Base-by-base conservation (phyloP, 768 basidiomycete genomes). In the Podaxis sp. region DNA sequence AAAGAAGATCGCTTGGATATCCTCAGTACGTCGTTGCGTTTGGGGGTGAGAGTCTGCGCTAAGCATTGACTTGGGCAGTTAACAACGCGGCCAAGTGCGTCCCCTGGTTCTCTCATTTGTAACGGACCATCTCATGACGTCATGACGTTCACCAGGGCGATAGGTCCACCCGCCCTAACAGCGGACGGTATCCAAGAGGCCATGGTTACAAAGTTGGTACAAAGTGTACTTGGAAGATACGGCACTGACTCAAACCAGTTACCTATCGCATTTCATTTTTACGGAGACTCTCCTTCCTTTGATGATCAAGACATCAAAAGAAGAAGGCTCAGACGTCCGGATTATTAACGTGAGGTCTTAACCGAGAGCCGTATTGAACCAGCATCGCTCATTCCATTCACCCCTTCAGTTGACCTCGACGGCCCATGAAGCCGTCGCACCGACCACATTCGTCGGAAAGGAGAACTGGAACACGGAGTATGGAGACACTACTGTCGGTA, bases 1-100 rank as follows among this genome's bases (percentile, higher is more conserved):
- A 78, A 69, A 66, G 87, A 88, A 67, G 70, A 70, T 38, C 75
- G 85, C 29, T 66, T 89, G 60, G 86, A 89, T 66, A 74, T 87
- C 6, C 67, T 88, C 17, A 65, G 86, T 85, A 63, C 64, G 80
- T 74, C 8, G 17, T 19, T n/a, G 5, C 4, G 37, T 55, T 22
- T 1, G 4, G 9, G 36, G 4, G 52, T 27, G 36, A 15, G 38
- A 4, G 47, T 8, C 24, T 1, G 13, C 15, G 38, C 53, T 60
- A 49, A 25, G 19, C 11, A 19, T 9, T 12, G 13, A 2, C 36
- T 56, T 29, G 52, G 13, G 22, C 52, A 85, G 85, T 86, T 25
- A 85, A 85, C 64, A 88, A 88, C 62, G 85, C 83, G 27, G 64
- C 37, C 7, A 55, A 53, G 41, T 66, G 5, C 22, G 49, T 55